These are phyloP conservation scores for Torulaspora globosa DNA, from an alignment of 1,139 yeast species.

Conservation along the genomic window DNA sequence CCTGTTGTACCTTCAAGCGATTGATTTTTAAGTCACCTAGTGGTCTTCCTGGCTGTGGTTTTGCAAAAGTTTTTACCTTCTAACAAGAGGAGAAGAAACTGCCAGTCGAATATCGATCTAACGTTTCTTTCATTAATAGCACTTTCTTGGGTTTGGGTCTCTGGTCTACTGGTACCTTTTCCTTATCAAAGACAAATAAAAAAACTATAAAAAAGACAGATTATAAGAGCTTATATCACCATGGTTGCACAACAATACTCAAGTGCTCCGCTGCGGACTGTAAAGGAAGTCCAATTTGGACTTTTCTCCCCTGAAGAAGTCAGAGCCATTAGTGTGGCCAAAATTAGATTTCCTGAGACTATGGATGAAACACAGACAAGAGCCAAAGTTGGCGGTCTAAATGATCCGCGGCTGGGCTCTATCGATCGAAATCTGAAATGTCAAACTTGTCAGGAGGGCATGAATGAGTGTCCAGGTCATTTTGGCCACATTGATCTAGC, in stretches of 20 bases:
- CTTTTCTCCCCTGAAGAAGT: slow-evolving; percentile 96
- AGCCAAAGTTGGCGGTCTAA: slow-evolving; percentile 94
- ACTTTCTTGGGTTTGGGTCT: neutral
- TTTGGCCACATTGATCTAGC: slow-evolving; percentile 98
- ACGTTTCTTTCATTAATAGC: neutral
- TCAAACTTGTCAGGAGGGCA: slow-evolving; percentile 98
- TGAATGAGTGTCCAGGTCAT: slow-evolving; percentile 99
- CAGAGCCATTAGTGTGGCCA: slow-evolving; percentile 94
- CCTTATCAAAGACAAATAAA: neutral
- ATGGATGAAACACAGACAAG: slow-evolving; percentile 96
- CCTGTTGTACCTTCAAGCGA: slow-evolving; percentile 4
- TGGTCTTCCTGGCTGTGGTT: neutral
- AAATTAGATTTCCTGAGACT: slow-evolving; percentile 96
- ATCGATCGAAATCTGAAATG: slow-evolving; percentile 96
- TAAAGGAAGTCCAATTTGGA: slow-evolving; percentile 98
- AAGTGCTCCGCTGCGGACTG: slow-evolving; percentile 94
- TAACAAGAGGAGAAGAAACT: neutral
- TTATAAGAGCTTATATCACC: slow-evolving; percentile 23
- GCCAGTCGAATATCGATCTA: neutral
- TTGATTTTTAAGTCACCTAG: neutral
- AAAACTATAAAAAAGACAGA: slow-evolving; percentile 5
- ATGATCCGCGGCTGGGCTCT: slow-evolving; percentile 95
- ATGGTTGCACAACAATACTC: slow-evolving; percentile 76
- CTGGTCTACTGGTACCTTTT: neutral
- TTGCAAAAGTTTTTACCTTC: neutral